Evolutionary conservation across 2,329 filamentous ascomycete genomes (phyloP).

Genomic region (Cryoendolithus antarcticus): DNA sequence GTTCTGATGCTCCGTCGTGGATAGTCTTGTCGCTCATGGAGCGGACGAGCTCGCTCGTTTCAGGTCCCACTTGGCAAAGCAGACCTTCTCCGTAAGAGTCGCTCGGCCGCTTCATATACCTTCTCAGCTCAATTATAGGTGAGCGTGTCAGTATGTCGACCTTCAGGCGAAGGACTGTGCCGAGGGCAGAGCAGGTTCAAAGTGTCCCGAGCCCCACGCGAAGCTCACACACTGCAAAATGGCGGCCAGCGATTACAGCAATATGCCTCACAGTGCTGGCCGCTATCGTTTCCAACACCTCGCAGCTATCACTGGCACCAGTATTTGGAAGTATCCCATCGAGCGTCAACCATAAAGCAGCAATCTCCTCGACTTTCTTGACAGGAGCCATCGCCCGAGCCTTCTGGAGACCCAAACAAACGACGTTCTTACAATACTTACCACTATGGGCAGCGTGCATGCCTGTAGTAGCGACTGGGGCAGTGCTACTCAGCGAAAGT

Average conservation of each 20-base stretch:
- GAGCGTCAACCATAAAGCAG: slow-evolving; percentile 55
- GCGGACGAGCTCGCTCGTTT: too few relatives aligned
- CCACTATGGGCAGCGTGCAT: slow-evolving; percentile 65
- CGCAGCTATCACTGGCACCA: slow-evolving; percentile 66
- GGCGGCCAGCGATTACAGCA: not conserved
- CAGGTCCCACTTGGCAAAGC: too few relatives aligned
- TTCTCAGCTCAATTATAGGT: too few relatives aligned
- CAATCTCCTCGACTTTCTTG: slow-evolving; percentile 52
- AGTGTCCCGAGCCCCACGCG: too few relatives aligned
- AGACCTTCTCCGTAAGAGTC: too few relatives aligned
- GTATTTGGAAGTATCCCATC: slow-evolving; percentile 80
- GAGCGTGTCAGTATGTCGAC: too few relatives aligned
- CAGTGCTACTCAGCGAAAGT: slow-evolving; percentile 53
- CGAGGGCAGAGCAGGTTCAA: too few relatives aligned
- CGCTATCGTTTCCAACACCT: slow-evolving; percentile 56
- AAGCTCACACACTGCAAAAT: too few relatives aligned
- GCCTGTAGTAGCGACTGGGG: slow-evolving; percentile 57
- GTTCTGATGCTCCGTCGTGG: too few relatives aligned
- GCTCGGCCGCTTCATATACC: too few relatives aligned
- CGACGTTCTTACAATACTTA: slow-evolving; percentile 42
- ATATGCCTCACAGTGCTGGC: slow-evolving; percentile 28
- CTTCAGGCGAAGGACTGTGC: too few relatives aligned
- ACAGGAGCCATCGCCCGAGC: slow-evolving; percentile 60
- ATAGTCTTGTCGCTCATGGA: too few relatives aligned
- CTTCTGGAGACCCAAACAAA: slow-evolving; percentile 9